Evolutionary conservation across 1,284 basidiomycete genomes (phyloP).

Genomic region (Boletus calvinii): DNA sequence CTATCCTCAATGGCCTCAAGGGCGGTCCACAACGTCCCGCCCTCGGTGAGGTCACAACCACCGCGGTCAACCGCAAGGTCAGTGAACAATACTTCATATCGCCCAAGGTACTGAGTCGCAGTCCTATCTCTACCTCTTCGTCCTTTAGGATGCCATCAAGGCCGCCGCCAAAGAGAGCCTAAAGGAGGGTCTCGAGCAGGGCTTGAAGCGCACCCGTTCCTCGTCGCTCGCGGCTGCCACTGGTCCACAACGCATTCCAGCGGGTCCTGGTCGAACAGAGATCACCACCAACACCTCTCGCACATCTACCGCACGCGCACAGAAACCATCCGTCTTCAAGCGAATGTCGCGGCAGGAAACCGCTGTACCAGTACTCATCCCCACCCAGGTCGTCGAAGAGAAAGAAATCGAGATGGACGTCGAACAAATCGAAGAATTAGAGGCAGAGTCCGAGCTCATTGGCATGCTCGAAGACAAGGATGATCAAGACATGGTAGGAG

Average conservation of each 20-base stretch:
- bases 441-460: slow-evolving; percentile 37
- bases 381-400: slow-evolving; percentile 35
- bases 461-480: slow-evolving; percentile 49
- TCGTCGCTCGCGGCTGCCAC: slow-evolving; percentile 57
- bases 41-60: slow-evolving; percentile 68
- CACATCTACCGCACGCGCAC: slow-evolving; percentile 36
- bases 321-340: slow-evolving; percentile 38
- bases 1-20: slow-evolving; percentile 50
- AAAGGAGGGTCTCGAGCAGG: slow-evolving; percentile 56
- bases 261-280: slow-evolving; percentile 54
- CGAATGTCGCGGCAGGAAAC: slow-evolving; percentile 44
- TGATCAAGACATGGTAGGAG: slow-evolving; percentile 55
- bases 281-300: slow-evolving; percentile 41
- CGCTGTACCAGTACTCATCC: slow-evolving; percentile 38
- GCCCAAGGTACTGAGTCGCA: slow-evolving; percentile 19
- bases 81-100: slow-evolving; percentile 25
- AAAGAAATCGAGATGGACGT: slow-evolving; percentile 61
- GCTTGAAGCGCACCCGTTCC: slow-evolving; percentile 61
- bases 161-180: slow-evolving; percentile 32
- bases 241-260: slow-evolving; percentile 62
- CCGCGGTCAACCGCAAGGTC: slow-evolving; percentile 74
- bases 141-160: slow-evolving; percentile 29
- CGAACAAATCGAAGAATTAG: slow-evolving; percentile 40
- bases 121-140: neutral
- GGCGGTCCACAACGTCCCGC: slow-evolving; percentile 52